Percentiles rank a stretch among this genome's conserved stretches.
Conservation (phyloP, 805 yeast genomes). For the Yueomyces sinensis region DNA sequence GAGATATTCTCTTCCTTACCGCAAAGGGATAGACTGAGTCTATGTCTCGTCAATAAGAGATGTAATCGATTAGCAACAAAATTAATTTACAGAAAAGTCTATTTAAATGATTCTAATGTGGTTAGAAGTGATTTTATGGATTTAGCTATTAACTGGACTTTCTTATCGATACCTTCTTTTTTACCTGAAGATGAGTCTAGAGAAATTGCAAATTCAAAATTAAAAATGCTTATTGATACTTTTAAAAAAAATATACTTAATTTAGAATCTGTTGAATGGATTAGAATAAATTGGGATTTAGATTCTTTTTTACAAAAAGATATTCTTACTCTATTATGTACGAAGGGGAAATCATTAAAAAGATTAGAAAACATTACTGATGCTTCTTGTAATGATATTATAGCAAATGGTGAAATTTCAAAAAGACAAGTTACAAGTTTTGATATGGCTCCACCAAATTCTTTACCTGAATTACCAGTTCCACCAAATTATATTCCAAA, state of each 20-base stretch:
- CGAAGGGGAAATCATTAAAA: slow-evolving; percentile 19
- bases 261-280: slow-evolving; percentile 23
- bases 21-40: slow-evolving; percentile 22
- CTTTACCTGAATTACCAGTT: slow-evolving; percentile 22
- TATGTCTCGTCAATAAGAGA: slow-evolving; percentile 17
- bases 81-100: slow-evolving; percentile 25
- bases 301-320: slow-evolving; percentile 20
- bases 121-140: slow-evolving; percentile 23
- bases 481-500: slow-evolving; percentile 21
- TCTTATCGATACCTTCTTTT: slow-evolving; percentile 18
- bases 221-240: slow-evolving; percentile 17
- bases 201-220: slow-evolving; percentile 19
- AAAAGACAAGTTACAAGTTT: slow-evolving; percentile 18
- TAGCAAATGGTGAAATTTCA: slow-evolving; percentile 19
- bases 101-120: slow-evolving; percentile 30
- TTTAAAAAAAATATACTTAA: slow-evolving; percentile 13
- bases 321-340: slow-evolving; percentile 19
- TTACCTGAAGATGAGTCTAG: slow-evolving; percentile 17
- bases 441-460: slow-evolving; percentile 27
- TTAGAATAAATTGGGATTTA: slow-evolving; percentile 32
- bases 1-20: slow-evolving; percentile 24
- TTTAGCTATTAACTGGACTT: slow-evolving; percentile 30
- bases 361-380: slow-evolving; percentile 30
- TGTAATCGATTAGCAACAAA: slow-evolving; percentile 21
- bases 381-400: slow-evolving; percentile 25